phyloP scores from a whole-genome alignment of 306 rosid species.

The Parietaria judaica region DNA sequence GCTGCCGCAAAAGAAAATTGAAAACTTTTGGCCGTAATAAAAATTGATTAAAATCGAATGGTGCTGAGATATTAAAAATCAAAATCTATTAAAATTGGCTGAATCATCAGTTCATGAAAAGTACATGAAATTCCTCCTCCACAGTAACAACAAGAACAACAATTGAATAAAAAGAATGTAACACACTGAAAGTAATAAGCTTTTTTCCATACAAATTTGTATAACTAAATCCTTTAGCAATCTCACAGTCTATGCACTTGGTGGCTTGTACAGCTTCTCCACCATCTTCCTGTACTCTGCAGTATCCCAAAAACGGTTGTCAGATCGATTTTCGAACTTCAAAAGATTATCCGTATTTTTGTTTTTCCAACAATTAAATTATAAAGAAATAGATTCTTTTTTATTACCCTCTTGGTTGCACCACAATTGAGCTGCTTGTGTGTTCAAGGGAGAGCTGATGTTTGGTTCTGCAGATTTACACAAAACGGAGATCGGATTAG shows the following conservation, averaged over 20 bases:
- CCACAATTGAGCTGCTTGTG: conserved; percentile 95
- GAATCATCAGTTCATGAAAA: no score
- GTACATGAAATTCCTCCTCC: conserved; percentile 4
- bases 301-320: conserved; percentile 4
- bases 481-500: not conserved
- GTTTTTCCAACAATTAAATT: no score
- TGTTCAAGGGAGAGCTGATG: conserved; percentile 81
- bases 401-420: conserved; percentile 80
- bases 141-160: not conserved
- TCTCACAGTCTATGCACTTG: conserved; percentile 20
- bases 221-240: no score
- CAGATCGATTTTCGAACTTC: not conserved
- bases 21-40: no score
- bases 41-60: no score
- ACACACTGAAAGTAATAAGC: conserved; percentile 4
- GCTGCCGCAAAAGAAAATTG: no score
- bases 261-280: conserved; percentile 71
- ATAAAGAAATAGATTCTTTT: not conserved
- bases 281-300: conserved; percentile 92
- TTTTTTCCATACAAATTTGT: no score
- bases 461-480: conserved; percentile 52
- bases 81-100: no score
- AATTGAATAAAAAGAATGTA: conserved; percentile 11
- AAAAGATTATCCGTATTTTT: no score
- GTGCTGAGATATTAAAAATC: no score